A percentile compares a stretch with the other conserved stretches of the same genome.
phyloP scores from a whole-genome alignment of 2,329 filamentous ascomycete genomes.

The Beauveria medogensis region DNA sequence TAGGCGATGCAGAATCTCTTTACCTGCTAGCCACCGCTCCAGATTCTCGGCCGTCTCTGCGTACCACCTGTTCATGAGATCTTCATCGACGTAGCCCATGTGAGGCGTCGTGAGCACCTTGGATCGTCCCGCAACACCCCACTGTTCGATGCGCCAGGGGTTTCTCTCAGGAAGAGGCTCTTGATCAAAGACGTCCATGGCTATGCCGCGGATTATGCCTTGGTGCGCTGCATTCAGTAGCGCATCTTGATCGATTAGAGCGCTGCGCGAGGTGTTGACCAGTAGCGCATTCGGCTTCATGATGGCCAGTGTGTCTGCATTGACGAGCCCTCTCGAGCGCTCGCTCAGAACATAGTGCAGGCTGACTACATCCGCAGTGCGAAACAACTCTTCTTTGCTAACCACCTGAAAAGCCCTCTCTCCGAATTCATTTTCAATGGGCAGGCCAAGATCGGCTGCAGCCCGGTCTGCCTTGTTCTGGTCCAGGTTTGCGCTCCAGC shows the following conservation, averaged over 20 bases:
- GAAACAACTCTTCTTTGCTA: slow-evolving; percentile 55
- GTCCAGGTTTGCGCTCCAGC: slow-evolving; percentile 57
- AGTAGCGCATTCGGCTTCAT: slow-evolving; percentile 58
- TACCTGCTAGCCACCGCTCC: slow-evolving; percentile 36
- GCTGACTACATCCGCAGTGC: slow-evolving; percentile 54
- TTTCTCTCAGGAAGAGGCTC: slow-evolving; percentile 62
- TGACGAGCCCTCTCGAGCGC: slow-evolving; percentile 53
- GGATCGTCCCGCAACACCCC: slow-evolving; percentile 52
- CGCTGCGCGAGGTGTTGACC: slow-evolving; percentile 65
- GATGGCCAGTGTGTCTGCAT: slow-evolving; percentile 42
- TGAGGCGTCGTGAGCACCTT: slow-evolving; percentile 61
- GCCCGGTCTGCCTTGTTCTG: slow-evolving; percentile 53
- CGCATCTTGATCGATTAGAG: slow-evolving; percentile 58
- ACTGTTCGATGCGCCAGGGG: slow-evolving; percentile 56
- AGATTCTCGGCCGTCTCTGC: slow-evolving; percentile 57
- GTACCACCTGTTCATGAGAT: slow-evolving; percentile 58
- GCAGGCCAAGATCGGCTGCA: slow-evolving; percentile 48
- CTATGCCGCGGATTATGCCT: slow-evolving; percentile 57
- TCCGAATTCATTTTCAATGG: slow-evolving; percentile 37
- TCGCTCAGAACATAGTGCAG: slow-evolving; percentile 61
- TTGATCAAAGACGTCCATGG: slow-evolving; percentile 65
- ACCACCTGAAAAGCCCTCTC: slow-evolving; percentile 50
- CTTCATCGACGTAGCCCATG: slow-evolving; percentile 65
- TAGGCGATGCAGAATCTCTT: slow-evolving; percentile 14
- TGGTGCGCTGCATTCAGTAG: slow-evolving; percentile 49